Evolutionary conservation across 345 rosid species (phyloP), one percentile per base, ranked within the genome.

Genomic region (Salix dunnii): DNA sequence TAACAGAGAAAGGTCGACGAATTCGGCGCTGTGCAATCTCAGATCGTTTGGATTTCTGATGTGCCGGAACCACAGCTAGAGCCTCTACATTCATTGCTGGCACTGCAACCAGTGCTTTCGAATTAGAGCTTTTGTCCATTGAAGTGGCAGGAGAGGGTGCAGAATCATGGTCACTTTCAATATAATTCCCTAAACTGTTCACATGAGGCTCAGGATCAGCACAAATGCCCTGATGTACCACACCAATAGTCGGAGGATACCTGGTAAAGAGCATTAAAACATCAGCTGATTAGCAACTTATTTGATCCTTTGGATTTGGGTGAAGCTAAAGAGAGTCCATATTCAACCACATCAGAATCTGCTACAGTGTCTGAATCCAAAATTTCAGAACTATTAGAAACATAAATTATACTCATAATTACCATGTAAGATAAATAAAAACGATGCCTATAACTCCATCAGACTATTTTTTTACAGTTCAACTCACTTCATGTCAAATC

Each of bases 1-100:
- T 61, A 75, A 96, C 98, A 66, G 99, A 92, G 91, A 96, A 96
- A 75, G 99, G 97, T 78, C 98, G 87, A 74, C 99, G 97, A 84
- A 96, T 94, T 84, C 99, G 91, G 76, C 99, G 97, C 81, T 91
- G 99, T 42, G 82, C 95, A 67, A 87, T 85, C 77, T 89, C 99
- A 64, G 90, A 88, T 31, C 89, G 87, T 87, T 93, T 96, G 61
- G 88, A 79, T 83, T 93, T 96, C 71, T 90, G 87, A 65, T 91
- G 91, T 46, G 83, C 84, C 7, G 90, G 94, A 67, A 90, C 86
- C 75, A 89, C 81, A 40, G 87, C 80, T 46, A 90, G 79, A 11
- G 92, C 88, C 79, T 88, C 93, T 69, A 82, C 82, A 68, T 85
- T 87, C 85, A 91, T 76, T 42, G 96, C 76, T 27, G 95, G 80